Evolutionary conservation across 805 yeast species (phyloP), one percentile per base, ranked within the genome.

Genomic region (Saturnispora bothae): DNA sequence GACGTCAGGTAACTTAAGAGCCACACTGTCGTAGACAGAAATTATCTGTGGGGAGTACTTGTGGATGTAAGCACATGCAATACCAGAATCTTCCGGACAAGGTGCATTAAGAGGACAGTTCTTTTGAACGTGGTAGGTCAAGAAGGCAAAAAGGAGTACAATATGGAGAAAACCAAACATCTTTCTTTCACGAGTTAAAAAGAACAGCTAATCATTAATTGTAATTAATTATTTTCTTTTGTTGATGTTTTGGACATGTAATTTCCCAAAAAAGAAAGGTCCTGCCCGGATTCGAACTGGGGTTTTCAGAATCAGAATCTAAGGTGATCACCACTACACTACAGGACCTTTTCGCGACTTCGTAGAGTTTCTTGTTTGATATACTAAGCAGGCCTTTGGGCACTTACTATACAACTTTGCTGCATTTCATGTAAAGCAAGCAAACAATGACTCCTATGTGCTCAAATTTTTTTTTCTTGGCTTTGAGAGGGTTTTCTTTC

Each of bases 241-340:
- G n/a, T n/a, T n/a, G n/a, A n/a, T n/a, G n/a, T n/a, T n/a, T n/a
- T n/a, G n/a, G n/a, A n/a, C n/a, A n/a, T n/a, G n/a, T n/a, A n/a
- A n/a, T n/a, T n/a, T n/a, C 27, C 18, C 29, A 23, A 20, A 15
- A 35, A 41, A 36, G 23, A 19, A 9, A 54, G 59, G 57, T 54
- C 57, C 51, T 49, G 55, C 59, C 59, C 59, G 59, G 59, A 55
- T 54, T 54, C 59, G 59, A 54, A 54, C 59, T 53, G 59, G 57
- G 59, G 59, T 54, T 54, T 46, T 45, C 56, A 48, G 59, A 53
- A 54, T 54, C 59, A 54, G 59, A 53, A 54, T 53, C 59, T 48
- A 53, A 54, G 46, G 59, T 54, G 59, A 54, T 54, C 53, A 49
- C 59, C 57, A 54, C 59, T 53, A 54, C 57, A 54, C 57, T 52